Percentiles rank a stretch among this genome's conserved stretches.
Evolutionary conservation across 1,284 basidiomycete genomes (phyloP).

Genomic region (Agaricales sp.): DNA sequence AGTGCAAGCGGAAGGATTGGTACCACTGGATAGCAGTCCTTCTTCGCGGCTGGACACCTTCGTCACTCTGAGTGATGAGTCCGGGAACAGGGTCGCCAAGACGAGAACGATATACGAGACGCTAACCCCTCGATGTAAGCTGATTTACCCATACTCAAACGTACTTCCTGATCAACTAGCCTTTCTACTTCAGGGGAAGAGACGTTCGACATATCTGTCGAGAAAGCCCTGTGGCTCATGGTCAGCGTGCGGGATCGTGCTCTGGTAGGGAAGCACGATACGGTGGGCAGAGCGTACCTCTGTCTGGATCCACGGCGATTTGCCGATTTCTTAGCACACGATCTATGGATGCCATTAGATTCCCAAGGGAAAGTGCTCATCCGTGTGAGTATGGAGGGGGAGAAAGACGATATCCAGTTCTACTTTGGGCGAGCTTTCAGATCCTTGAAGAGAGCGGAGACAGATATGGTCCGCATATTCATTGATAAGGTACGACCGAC

Average conservation of each 20-base stretch:
- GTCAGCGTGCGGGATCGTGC: conserved; percentile 89
- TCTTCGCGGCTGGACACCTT: conserved; percentile 80
- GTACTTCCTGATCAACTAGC: too few species aligned
- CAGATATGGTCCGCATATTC: conserved; percentile 93
- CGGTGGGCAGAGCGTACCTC: conserved; percentile 86
- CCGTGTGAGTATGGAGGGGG: conserved; percentile 95
- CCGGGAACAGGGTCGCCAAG: conserved; percentile 85
- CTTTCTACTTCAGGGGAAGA: conserved; percentile 69
- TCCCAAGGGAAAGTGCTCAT: conserved; percentile 79
- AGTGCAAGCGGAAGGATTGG: conserved; percentile 78
- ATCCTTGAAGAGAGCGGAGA: conserved; percentile 88
- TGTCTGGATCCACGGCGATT: conserved; percentile 87
- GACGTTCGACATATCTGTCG: conserved; percentile 89
- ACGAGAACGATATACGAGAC: conserved; percentile 95
- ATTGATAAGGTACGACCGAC: conserved; percentile 77
- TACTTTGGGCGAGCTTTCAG: conserved; percentile 96
- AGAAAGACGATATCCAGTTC: conserved; percentile 96
- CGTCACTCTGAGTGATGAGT: conserved; percentile 89
- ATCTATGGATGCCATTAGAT: conserved; percentile 90
- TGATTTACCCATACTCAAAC: conserved; percentile 1
- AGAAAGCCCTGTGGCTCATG: conserved; percentile 90
- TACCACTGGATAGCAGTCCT: conserved; percentile 61
- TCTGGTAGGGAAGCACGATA: conserved; percentile 83
- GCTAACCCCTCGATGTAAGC: conserved; percentile 78
- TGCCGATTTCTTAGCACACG: conserved; percentile 84